Evolutionary conservation across 805 yeast species (phyloP).

Genomic region (Wickerhamiella alocasiicola): DNA sequence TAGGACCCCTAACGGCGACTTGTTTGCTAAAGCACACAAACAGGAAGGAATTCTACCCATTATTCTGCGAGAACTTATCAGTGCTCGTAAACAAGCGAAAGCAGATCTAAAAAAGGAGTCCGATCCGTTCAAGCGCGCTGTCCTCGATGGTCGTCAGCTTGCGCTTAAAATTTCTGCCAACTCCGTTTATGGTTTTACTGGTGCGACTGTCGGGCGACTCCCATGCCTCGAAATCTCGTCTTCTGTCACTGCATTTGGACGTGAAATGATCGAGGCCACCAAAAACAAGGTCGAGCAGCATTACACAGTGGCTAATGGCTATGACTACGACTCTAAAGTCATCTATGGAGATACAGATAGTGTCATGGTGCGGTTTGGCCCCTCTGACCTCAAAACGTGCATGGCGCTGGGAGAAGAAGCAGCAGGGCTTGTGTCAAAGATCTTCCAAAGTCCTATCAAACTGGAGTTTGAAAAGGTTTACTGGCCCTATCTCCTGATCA

Average conservation of each 20-base stretch:
- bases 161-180: constrained; percentile 95
- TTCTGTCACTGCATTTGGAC: constrained; percentile 88
- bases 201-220: constrained; percentile 94
- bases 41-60: constrained; percentile 87
- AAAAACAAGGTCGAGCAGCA: constrained; percentile 72
- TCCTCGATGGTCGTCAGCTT: constrained; percentile 90
- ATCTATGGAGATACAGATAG: constrained; percentile 99
- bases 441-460: constrained; percentile 77
- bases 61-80: constrained; percentile 72
- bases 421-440: constrained; percentile 69
- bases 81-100: constrained; percentile 90
- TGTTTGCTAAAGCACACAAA: constrained; percentile 55
- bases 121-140: constrained; percentile 88
- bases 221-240: constrained; percentile 96
- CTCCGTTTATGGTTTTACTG: constrained; percentile 97
- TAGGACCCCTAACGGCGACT: constrained; percentile 83
- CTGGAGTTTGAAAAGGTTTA: constrained; percentile 94
- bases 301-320: constrained; percentile 74
- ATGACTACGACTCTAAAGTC: constrained; percentile 72
- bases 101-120: constrained; percentile 81
- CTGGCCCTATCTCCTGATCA: constrained; percentile 84
- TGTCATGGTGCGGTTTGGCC: constrained; percentile 96
- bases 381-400: constrained; percentile 61
- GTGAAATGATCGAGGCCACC: constrained; percentile 91
- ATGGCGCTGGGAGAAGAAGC: constrained; percentile 93